Percentiles rank a stretch among this genome's conserved stretches.
These are phyloP conservation scores for Centrapalus pauciflorus DNA, from an alignment of 129 eudicot species.

Conservation along the genomic window DNA sequence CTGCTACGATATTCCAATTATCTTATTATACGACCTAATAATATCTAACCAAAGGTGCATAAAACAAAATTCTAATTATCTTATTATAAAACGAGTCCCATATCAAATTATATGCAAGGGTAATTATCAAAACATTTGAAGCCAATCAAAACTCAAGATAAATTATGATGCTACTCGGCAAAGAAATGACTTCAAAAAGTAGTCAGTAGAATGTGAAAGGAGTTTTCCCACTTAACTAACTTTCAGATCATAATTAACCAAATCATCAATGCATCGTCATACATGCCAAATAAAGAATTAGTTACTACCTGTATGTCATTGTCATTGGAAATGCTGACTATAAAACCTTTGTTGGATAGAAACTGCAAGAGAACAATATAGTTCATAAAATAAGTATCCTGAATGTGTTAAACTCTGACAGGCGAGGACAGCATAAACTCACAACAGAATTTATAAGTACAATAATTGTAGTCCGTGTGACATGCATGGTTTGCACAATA, in stretches of 20 bases:
- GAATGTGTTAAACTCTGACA: neutral
- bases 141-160: neutral
- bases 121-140: neutral
- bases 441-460: slow-evolving; percentile 1
- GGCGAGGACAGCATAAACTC: neutral
- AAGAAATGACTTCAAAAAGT: neutral
- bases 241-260: slow-evolving; percentile 8
- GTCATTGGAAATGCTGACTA: slow-evolving; percentile 78
- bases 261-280: neutral
- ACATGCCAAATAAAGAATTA: neutral
- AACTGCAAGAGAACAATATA: slow-evolving; percentile 60
- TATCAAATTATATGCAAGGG: neutral
- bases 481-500: neutral
- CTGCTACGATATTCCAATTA: no score
- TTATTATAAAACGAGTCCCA: neutral
- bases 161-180: neutral
- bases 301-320: slow-evolving; percentile 66
- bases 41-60: neutral
- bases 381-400: neutral
- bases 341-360: slow-evolving; percentile 76
- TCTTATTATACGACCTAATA: no score
- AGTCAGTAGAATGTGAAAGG: neutral
- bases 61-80: neutral
- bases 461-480: neutral
- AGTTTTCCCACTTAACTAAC: slow-evolving; percentile 13